Percentiles rank a stretch among this genome's conserved stretches.
Conservation (phyloP, 805 yeast genomes). For the Schwanniomyces vanrijiae region DNA sequence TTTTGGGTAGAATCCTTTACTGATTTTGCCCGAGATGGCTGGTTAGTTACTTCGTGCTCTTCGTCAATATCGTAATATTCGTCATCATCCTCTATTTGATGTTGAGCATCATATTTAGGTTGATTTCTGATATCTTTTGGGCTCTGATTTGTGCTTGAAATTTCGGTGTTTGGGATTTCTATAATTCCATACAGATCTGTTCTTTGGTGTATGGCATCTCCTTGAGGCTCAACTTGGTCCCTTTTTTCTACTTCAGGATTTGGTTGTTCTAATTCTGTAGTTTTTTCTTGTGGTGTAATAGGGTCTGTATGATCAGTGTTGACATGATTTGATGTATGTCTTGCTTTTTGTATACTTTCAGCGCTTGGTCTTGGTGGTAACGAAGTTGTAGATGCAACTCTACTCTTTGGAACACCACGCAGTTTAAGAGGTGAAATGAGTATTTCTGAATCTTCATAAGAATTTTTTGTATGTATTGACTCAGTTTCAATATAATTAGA, state of each 20-base stretch:
- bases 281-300: background rate
- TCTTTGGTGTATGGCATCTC: background rate
- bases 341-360: constrained; percentile 22
- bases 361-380: constrained; percentile 27
- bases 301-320: constrained; percentile 3
- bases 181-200: background rate
- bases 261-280: background rate
- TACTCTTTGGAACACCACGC: background rate
- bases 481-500: background rate
- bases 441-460: background rate
- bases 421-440: background rate
- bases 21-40: constrained; percentile 32
- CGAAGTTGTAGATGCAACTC: background rate
- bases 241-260: too few species aligned
- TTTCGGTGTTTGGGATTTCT: background rate
- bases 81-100: constrained; percentile 13
- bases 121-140: background rate
- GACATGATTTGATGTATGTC: constrained; percentile 19
- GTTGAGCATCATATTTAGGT: background rate
- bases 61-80: constrained; percentile 40
- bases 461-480: background rate
- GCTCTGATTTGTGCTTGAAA: background rate
- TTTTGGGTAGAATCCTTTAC: constrained; percentile 31
- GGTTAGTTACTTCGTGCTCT: constrained; percentile 27
- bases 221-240: background rate